A percentile compares a stretch with the other conserved stretches of the same genome.
These are phyloP conservation scores for Starmerella stellata DNA, from an alignment of 805 yeast species.

Conservation along the genomic window DNA sequence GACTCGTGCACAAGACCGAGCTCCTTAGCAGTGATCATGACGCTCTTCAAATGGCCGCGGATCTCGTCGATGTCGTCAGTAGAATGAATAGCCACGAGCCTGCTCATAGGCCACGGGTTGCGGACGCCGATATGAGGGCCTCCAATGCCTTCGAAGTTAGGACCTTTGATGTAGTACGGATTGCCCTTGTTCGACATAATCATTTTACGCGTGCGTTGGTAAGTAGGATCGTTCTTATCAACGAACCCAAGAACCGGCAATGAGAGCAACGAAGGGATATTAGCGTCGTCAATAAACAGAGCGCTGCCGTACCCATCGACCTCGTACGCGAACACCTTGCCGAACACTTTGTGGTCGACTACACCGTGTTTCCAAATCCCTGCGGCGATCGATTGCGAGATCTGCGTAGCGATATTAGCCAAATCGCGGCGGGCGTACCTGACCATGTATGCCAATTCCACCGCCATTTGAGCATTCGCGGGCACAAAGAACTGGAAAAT, in stretches of 20 bases:
- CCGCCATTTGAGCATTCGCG: constrained; percentile 59
- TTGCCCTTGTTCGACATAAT: constrained; percentile 49
- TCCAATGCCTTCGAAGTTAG: constrained; percentile 56
- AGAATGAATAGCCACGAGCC: constrained; percentile 59
- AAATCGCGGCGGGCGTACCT: constrained; percentile 15
- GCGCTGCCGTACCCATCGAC: constrained; percentile 71
- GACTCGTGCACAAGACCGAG: constrained; percentile 76
- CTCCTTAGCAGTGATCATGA: constrained; percentile 48
- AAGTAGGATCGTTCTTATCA: constrained; percentile 34
- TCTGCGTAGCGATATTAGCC: constrained; percentile 17
- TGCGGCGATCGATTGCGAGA: constrained; percentile 28
- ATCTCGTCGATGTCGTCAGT: constrained; percentile 57
- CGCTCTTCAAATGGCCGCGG: constrained; percentile 27
- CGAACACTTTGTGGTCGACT: constrained; percentile 48
- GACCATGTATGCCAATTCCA: constrained; percentile 35
- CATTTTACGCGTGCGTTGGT: constrained; percentile 67
- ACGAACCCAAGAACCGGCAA: constrained; percentile 64
- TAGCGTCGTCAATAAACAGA: constrained; percentile 76
- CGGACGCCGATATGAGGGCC: constrained; percentile 77
- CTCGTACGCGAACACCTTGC: constrained; percentile 71
- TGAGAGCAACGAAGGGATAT: constrained; percentile 67
- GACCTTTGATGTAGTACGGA: constrained; percentile 57
- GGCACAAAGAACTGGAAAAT: constrained; percentile 68
- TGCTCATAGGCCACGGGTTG: constrained; percentile 83
- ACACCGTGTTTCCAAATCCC: constrained; percentile 52